A percentile compares a stretch with the other conserved stretches of the same genome.
Conservation (phyloP, 179 eudicot species). For the Silene vulgaris region DNA sequence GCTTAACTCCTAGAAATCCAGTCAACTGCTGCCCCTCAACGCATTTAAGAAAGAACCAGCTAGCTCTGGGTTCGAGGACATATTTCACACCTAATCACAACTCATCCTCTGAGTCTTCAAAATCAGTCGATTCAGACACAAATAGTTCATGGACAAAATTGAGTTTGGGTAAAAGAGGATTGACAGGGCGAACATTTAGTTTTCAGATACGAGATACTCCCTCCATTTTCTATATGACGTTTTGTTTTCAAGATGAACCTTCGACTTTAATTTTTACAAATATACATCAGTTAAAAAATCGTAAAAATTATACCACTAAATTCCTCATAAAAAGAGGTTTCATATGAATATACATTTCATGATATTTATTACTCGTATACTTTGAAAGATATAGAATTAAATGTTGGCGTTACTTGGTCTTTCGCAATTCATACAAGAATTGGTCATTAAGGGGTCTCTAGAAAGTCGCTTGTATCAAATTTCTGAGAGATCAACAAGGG, state of each 20-base stretch:
- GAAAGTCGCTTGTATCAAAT: not conserved
- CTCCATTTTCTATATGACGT: too few species aligned
- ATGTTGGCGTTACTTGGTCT: not conserved
- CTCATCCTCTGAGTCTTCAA: not conserved
- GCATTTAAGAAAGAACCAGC: not conserved
- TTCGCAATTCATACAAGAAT: not conserved
- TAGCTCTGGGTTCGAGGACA: not conserved
- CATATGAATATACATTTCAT: too few species aligned
- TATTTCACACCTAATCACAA: not conserved
- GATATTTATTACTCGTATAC: too few species aligned
- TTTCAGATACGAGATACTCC: not conserved
- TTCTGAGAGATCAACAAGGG: not conserved
- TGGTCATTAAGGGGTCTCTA: not conserved
- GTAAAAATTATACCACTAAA: too few species aligned
- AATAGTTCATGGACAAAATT: not conserved
- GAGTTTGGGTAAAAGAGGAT: not conserved
- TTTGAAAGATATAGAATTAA: too few species aligned
- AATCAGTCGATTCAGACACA: not conserved
- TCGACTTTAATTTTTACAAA: too few species aligned
- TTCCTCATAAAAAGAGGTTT: too few species aligned
- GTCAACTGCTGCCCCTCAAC: not conserved
- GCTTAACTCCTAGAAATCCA: not conserved
- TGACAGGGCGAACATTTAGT: not conserved
- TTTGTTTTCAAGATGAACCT: too few species aligned
- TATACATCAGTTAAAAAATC: too few species aligned